Base-by-base conservation (phyloP, 208 protist genomes). In the Paratrypanosoma confusum region DNA sequence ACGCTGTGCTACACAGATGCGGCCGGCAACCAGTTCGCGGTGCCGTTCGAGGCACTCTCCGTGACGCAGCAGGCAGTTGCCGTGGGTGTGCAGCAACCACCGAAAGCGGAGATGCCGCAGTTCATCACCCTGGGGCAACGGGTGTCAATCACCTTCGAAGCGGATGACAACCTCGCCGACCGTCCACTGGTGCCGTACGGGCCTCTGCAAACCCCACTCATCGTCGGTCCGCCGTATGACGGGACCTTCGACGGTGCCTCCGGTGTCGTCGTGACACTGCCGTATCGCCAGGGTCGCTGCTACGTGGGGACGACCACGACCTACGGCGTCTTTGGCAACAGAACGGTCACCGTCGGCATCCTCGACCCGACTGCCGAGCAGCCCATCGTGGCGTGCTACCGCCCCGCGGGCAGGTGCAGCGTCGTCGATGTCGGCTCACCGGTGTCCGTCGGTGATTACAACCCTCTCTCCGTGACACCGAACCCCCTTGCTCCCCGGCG, bases 1-100 rank as follows among this genome's bases (percentile, higher is more conserved):
- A 69, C 72, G 8, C 55, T 89, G 52, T 93, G 83, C 55, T 93
- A 89, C 66, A 67, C 51, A 26, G 80, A 93, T 60, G 57, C 61
- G 33, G 69, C 43, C 4, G 79, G 79, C 31, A 86, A 82, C 37
- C 55, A 86, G 48, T 93, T 82, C 47, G 73, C 77, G 11, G 66
- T 93, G 8, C 79, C 83, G 3, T 45, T 93, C 25, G 28, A 62
- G 26, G 53, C 62, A 41, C 28, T 28, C 22, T 17, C 36, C 8
- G 63, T 57, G 7, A 48, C 35, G 1, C 23, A 41, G 27, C 84
- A 76, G 5, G 0, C 55, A 23, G 66, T 81, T 34, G 10, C 41
- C 7, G 62, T 93, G 14, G 49, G 50, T 36, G 14, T 43, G 13
- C 63, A 57, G 20, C 69, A 85, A 55, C 67, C 75, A 0, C 40